Base-by-base conservation (phyloP, 225 moss, liverwort and hornwort species). In the Bryum argenteum region DNA sequence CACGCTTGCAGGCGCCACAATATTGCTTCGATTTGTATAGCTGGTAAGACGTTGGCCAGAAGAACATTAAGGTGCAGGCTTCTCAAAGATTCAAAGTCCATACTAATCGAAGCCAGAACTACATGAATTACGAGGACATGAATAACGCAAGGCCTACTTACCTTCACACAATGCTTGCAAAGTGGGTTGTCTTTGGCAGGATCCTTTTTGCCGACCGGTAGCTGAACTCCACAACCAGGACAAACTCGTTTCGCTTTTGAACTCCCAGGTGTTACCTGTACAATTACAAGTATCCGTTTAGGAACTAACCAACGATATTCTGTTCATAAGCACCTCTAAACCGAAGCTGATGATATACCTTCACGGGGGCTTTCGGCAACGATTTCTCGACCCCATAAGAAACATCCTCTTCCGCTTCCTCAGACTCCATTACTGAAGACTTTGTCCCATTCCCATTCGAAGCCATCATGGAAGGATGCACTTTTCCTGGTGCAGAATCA, bases 1-100 rank as follows among this genome's bases (percentile, higher is more conserved):
- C 98, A 81, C 81, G 92, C 85, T 91, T 94, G 84, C 98, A 99
- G 75, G 91, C 98, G 20, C 98, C 98, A 78, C 98, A 99, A 72
- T 94, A 99, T 38, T 99, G 98, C 78, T 85, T 92, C 71, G 94
- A 99, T 69, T 92, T 99, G 79, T 99, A 94, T 33, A 99, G 74
- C 98, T 99, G 90, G 44, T 47, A 61, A 77, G 64, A 72, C 5
- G 19, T 55, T 13, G 50, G 42, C 73, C 65, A 73, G 24, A 51
- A 61, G 22, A 42, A 73, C 11, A 51, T 80, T 70, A 83, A 50
- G 18, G 21, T 57, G 17, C 26, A 67, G 47, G 56, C 22, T 69
- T 61, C 69, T 54, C 76, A 59, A 70, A 38, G 51, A 38, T 54
- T 58, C 76, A 73, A 15, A 78, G 75, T 54, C 20, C 26, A 10